Evolutionary conservation across 768 basidiomycete genomes (phyloP), one percentile per base, ranked within the genome.

Genomic region (Suillus cothurnatus): DNA sequence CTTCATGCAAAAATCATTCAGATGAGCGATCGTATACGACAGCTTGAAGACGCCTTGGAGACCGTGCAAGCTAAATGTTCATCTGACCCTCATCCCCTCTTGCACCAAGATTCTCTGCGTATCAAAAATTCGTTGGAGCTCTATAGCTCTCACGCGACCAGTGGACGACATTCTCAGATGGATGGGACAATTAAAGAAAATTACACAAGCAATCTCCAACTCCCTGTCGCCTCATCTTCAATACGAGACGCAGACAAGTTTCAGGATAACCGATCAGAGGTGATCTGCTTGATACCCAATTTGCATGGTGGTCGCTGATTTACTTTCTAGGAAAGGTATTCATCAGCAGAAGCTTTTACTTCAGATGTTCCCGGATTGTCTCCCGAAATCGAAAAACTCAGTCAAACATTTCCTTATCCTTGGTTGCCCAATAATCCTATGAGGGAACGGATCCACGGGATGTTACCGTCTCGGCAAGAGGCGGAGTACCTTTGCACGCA

Each of bases 81-180:
- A 1, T 61, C 72, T 43, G 81, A 81, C 38, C 72, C 77, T 0
- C 88, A 89, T 70, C 86, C 88, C 19, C 81, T 89, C 19, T 80
- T 90, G 43, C 68, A 76, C 14, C 81, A 86, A n/a, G 88, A 88
- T 19, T 77, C 89, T 26, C 79, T 87, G 19, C 83, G 80, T 69
- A 84, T 89, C 66, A 89, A 89, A 70, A 88, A 87, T 38, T 86
- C 88, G 0, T 86, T 90, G 73, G 89, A 90, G 52, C 81, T 89
- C 12, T 86, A 88, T 73, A 78, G 66, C 62, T 74, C 79, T 17
- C 77, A 75, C 23, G 74, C 64, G 61, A 70, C 45, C 39, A 19
- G 39, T 66, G 59, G 71, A 43, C 55, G 69, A 66, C 21, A 69
- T 68, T 4, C 61, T 61, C 34, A 15, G 47, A 14, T 65, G 43